phyloP scores from a whole-genome alignment of 208 protist genomes.

The Acanthamoeba culbertsoni region DNA sequence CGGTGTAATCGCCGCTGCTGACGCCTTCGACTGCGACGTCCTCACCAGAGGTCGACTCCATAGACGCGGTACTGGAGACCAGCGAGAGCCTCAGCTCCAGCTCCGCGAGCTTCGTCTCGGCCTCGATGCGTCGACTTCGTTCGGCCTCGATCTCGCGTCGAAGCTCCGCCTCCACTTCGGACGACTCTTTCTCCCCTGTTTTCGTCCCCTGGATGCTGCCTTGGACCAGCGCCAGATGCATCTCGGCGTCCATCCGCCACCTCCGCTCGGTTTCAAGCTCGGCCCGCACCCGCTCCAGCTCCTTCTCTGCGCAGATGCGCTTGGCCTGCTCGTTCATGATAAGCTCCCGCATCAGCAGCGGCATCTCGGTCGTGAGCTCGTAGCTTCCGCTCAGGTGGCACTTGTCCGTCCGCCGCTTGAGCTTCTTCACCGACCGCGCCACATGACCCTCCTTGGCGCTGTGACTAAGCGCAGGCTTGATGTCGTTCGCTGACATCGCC shows the following conservation, averaged over 20 bases:
- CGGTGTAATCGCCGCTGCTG: too few species aligned
- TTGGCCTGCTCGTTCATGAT: not conserved
- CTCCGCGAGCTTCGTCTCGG: not conserved
- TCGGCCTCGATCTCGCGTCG: not conserved
- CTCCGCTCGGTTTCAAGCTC: not conserved
- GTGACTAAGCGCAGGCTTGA: not conserved
- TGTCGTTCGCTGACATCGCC: not conserved
- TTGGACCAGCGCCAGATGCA: not conserved
- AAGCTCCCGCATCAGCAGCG: not conserved
- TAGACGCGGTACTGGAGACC: too few species aligned
- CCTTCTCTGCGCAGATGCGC: not conserved
- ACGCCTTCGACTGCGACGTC: too few species aligned
- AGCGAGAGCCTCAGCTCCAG: too few species aligned
- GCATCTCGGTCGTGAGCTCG: too few species aligned
- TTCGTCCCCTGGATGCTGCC: not conserved
- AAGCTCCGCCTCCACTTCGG: not conserved
- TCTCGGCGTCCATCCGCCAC: not conserved
- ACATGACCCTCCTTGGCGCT: not conserved
- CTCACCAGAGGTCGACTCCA: too few species aligned
- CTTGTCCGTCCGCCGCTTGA: not conserved
- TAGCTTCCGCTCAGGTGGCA: not conserved
- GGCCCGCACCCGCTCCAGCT: not conserved
- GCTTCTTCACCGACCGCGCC: not conserved
- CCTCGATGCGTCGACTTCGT: not conserved
- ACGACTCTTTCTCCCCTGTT: not conserved